A percentile compares a stretch with the other conserved stretches of the same genome.
Conservation (phyloP, 2,329 filamentous ascomycete species). For the Aspergillus tubingensis region DNA sequence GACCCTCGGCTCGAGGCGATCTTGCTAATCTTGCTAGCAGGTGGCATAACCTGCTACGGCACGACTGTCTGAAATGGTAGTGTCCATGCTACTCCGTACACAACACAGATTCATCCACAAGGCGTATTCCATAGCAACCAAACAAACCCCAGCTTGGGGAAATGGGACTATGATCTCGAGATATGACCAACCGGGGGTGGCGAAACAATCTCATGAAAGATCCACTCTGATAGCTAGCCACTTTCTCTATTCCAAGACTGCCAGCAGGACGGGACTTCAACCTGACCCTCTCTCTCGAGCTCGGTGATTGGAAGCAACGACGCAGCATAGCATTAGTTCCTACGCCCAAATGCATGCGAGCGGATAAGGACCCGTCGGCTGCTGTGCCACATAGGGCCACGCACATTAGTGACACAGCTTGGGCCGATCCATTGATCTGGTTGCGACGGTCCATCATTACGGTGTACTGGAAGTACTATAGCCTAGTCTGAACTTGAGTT, state of each 20-base stretch:
- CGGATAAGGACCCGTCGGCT: conserved; percentile 18
- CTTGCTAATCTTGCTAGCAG: background rate
- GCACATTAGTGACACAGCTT: conserved; percentile 20
- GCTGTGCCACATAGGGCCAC: conserved; percentile 19
- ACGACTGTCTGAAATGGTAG: background rate
- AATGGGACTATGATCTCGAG: background rate
- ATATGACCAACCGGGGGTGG: background rate
- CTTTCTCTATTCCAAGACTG: background rate
- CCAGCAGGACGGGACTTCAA: background rate
- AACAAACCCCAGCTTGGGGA: background rate
- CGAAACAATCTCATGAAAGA: background rate
- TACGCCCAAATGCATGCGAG: conserved; percentile 19
- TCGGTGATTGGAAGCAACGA: conserved; percentile 8
- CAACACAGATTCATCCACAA: background rate
- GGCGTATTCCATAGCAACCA: background rate
- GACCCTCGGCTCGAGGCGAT: background rate
- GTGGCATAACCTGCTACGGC: background rate
- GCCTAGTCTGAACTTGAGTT: conserved; percentile 1
- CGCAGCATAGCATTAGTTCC: conserved; percentile 22
- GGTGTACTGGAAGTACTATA: conserved; percentile 4
- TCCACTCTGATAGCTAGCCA: background rate
- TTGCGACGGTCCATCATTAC: conserved; percentile 16
- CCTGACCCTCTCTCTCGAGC: background rate
- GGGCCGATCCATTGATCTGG: conserved; percentile 13
- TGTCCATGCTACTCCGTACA: background rate